Percentiles rank a stretch among this genome's conserved stretches.
Evolutionary conservation across 176 grass and related monocot species (phyloP).

Genomic region (Dendrocalamus sinicus): DNA sequence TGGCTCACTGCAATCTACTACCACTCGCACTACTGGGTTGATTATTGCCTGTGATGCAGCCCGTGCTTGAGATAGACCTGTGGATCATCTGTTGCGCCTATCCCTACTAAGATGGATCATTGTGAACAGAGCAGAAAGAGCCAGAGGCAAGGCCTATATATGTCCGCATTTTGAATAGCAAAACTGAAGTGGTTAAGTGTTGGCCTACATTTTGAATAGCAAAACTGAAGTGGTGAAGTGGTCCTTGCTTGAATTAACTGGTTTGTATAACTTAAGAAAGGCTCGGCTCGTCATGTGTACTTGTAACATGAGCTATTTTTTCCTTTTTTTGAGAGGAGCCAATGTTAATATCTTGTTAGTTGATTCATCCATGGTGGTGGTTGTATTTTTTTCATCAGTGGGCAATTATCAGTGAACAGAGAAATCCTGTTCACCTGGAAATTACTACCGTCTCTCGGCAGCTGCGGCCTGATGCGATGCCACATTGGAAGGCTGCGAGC

Average conservation of each 20-base stretch:
- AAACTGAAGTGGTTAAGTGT: conserved; percentile 11
- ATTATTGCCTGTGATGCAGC: background rate
- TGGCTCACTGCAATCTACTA: background rate
- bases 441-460: background rate
- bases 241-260: background rate
- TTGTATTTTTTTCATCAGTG: background rate
- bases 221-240: conserved; percentile 18
- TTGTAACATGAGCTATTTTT: background rate
- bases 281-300: background rate
- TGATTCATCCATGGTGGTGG: background rate
- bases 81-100: background rate
- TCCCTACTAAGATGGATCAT: background rate
- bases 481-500: background rate
- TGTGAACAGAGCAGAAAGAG: conserved; percentile 17
- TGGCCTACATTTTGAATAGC: conserved; percentile 17
- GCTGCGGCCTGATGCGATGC: background rate
- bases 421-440: conserved; percentile 5
- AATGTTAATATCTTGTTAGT: conserved; percentile 14
- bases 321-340: background rate
- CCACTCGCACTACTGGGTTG: background rate
- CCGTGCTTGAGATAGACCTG: background rate
- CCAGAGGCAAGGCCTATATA: background rate
- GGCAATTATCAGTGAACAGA: conserved; percentile 2
- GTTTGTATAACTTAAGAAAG: background rate
- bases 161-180: conserved; percentile 14